Evolutionary conservation across 345 rosid genomes (phyloP), one percentile per base, ranked within the genome.

Genomic region (sweet orange (Citrus sinensis)): DNA sequence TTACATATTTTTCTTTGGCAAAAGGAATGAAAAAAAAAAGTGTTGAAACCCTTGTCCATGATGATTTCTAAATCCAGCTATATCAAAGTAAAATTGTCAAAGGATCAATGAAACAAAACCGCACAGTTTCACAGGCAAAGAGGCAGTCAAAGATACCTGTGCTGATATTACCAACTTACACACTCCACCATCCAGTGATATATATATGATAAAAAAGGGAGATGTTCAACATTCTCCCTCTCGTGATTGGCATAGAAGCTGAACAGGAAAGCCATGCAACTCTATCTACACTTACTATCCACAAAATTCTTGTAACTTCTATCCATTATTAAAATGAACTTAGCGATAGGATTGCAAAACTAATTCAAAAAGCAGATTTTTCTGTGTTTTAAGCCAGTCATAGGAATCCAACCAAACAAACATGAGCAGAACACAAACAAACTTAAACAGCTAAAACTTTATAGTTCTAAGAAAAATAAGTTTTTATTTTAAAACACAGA

Each of bases 91-190:
- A 70, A 69, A 66, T 71, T 71, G 64, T 55, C 56, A 78, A 76
- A 75, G 83, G 79, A 62, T 76, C 55, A 81, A 76, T 65, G n/a
- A 29, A 83, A 83, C 71, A 75, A 75, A 74, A 67, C 76, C 40
- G 17, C 78, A 68, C 46, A 70, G 51, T 65, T 72, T 75, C 74
- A 84, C 88, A 77, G 71, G 74, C 49, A 35, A 86, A 82, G 69
- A 67, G 85, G 85, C 73, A 83, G 78, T 49, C 69, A 84, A 13
- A 27, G 69, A 32, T 83, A 92, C 93, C 88, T 83, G 84, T 55
- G 77, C 86, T 86, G 87, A 64, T 75, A 81, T 80, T 85, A 58
- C 78, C 79, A 81, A 86, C 70, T 82, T 81, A 86, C 86, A 83
- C 84, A 82, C 66, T 83, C 79, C 88, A 80, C 79, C 75, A 71